Base-by-base conservation (phyloP, 306 rosid genomes). In the Lathyrus oleraceus region DNA sequence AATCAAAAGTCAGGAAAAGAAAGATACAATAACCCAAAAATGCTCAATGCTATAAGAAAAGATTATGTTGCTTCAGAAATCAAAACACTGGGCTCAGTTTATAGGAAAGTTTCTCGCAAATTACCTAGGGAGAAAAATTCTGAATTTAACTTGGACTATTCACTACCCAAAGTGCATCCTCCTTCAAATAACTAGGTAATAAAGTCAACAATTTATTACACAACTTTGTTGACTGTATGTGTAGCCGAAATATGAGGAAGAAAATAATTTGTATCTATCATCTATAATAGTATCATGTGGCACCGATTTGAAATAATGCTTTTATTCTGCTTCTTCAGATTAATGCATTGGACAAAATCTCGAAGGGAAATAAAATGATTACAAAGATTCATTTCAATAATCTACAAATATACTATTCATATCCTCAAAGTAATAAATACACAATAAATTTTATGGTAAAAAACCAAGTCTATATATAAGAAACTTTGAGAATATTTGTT, bases 141-240 rank as follows among this genome's bases (percentile, higher is more conserved):
- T 0, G 90, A 80, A 48, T 89, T 87, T 72, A 79, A 81, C 75
- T 57, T 78, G 73, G 96, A 89, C 53, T 89, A 89, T 69, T 68
- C 85, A 8, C 88, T 87, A 0, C 96, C 96, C 10, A 83, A 83
- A 82, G 83, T 89, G 42, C 92, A 89, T 75, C 92, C 96, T 71
- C 90, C 96, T 51, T 71, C 83, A 68, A 86, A 89, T 75, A 89
- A 87, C 78, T 86, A 71, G 85, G 25, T 32, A 58, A 21, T 21
- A 67, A 17, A 35, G 4, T 12, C n/a, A 20, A 10, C 0, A 53
- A 10, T 53, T 20, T 53, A 52, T 4, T 21, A 21, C 10, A 0
- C 32, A 10, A 53, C 32, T 57, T 57, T 57, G 62, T 13, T 56
- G 16, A 27, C 14, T 25, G 38, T 56, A 36, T 56, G 16, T 25